Conservation (phyloP, 495 filamentous ascomycete genomes). For the Neurospora sp. region DNA sequence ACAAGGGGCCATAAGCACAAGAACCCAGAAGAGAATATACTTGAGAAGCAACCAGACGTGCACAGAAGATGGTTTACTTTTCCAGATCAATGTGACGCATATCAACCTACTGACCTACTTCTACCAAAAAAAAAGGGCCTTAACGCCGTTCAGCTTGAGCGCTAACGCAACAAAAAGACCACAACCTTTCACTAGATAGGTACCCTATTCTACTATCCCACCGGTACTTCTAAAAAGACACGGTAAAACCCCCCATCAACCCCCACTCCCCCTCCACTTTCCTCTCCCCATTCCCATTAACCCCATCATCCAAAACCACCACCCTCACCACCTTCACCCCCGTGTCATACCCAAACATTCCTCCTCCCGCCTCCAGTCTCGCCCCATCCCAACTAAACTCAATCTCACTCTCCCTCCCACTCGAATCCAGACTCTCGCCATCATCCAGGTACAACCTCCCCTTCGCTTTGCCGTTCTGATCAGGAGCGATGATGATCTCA, state of each 20-base stretch:
- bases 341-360: slow-evolving; percentile 40
- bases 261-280: slow-evolving; percentile 9
- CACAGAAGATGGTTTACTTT: background rate
- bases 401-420: slow-evolving; percentile 33
- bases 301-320: slow-evolving; percentile 39
- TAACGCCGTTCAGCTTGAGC: background rate
- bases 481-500: slow-evolving; percentile 59
- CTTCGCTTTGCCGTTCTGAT: slow-evolving; percentile 25
- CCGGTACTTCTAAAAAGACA: background rate
- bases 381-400: slow-evolving; percentile 42
- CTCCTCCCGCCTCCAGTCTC: slow-evolving; percentile 38
- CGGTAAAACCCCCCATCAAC: slow-evolving; percentile 4
- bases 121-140: background rate
- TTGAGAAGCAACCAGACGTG: background rate
- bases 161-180: background rate
- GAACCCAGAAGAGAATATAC: background rate
- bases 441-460: slow-evolving; percentile 52
- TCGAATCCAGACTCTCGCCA: slow-evolving; percentile 36
- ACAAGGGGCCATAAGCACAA: background rate
- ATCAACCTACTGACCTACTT: background rate
- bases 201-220: background rate
- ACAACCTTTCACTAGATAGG: background rate
- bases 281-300: background rate
- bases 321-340: slow-evolving; percentile 44
- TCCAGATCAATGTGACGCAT: background rate